A percentile compares a stretch with the other conserved stretches of the same genome.
phyloP scores from a whole-genome alignment of 176 grass and related monocot species.

The Raddia guianensis region DNA sequence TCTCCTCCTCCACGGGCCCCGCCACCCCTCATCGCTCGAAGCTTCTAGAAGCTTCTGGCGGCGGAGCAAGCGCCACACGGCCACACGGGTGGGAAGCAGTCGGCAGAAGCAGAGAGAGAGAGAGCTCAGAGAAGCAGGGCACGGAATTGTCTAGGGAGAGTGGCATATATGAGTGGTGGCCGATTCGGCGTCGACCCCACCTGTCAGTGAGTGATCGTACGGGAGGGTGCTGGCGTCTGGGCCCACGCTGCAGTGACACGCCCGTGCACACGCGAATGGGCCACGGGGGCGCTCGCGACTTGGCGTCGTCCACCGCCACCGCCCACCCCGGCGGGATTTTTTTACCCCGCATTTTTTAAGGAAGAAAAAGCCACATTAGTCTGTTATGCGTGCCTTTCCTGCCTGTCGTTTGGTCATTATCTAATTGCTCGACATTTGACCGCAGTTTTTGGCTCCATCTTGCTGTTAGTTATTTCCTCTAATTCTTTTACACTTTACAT shows the following conservation, averaged over 20 bases:
- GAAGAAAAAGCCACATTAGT: not conserved
- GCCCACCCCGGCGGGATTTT: not conserved
- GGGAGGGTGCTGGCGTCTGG: not conserved
- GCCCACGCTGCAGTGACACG: not conserved
- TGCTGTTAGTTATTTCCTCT: too few species aligned
- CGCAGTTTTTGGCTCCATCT: too few species aligned
- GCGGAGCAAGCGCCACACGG: not conserved
- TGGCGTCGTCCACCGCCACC: not conserved
- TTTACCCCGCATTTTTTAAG: not conserved
- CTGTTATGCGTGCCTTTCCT: not conserved
- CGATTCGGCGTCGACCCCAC: not conserved
- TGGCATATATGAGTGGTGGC: not conserved
- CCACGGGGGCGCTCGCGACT: too few species aligned
- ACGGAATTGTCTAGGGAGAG: not conserved
- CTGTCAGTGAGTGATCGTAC: not conserved
- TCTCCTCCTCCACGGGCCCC: slow-evolving; percentile 26
- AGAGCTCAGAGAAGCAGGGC: not conserved
- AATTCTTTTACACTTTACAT: too few species aligned
- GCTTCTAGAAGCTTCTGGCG: not conserved
- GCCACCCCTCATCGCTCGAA: slow-evolving; percentile 44
- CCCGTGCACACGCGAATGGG: slow-evolving; percentile 26
- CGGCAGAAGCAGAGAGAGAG: not conserved
- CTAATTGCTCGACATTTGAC: not conserved
- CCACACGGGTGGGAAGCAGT: slow-evolving; percentile 4
- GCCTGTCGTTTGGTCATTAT: slow-evolving; percentile 5